Base-by-base conservation (phyloP, 2,329 filamentous ascomycete genomes). In the Monascus ruber region DNA sequence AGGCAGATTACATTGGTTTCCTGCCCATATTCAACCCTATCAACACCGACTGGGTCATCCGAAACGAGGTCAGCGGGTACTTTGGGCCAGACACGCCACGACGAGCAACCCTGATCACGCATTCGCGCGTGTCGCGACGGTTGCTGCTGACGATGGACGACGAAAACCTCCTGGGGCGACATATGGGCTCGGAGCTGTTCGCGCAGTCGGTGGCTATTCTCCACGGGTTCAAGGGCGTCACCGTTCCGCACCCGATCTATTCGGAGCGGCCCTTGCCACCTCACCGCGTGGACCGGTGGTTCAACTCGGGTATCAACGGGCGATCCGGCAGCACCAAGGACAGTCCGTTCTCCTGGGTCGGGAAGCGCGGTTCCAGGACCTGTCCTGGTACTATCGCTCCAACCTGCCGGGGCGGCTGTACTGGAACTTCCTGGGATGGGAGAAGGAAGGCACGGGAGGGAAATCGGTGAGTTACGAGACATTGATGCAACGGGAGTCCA, bases 171-270 rank as follows among this genome's bases (percentile, higher is more conserved):
- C 71, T 74, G 9, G 81, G 82, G 46, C 81, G 83, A 51, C 82
- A 86, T 54, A 78, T 88, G 51, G 82, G 81, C 42, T 83, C 83
- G 0, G 84, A 89, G 56, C 87, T 89, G 83, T 83, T 79, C 43
- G 77, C 83, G 1, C 79, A 82, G 40, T 81, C 81, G 0, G 74
- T 81, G 25, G 77, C 82, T 0, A 70, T 89, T 11, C 75, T 86
- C 45, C 83, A 91, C 55, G 83, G 85, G 5, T 68, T 88, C 36
- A 89, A 89, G 63, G 78, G 81, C 4, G 80, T 86, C 4, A 85
- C 81, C 52, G 82, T 78, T 7, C 84, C 84, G 7, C 83, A 88
- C 59, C 83, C 84, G 1, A 76, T 88, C 35, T 88, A 79, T 59
- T 84, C 86, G 52, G 83, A 89, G 59, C 76, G 83, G 44, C 74